phyloP scores from a whole-genome alignment of 129 eudicot species.

The Mikania micrantha region DNA sequence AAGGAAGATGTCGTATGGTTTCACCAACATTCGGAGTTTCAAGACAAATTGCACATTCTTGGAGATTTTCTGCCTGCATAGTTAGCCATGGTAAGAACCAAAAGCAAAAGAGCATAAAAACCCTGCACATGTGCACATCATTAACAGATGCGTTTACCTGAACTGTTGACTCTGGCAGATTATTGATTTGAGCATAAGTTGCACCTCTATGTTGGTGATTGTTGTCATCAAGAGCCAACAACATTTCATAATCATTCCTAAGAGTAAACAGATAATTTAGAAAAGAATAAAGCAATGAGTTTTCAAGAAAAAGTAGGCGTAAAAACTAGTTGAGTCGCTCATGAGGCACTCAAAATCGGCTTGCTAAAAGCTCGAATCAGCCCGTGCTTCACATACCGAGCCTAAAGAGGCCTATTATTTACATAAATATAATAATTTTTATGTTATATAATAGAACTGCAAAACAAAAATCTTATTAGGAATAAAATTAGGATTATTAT shows the following conservation, averaged over 20 bases:
- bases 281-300: neutral
- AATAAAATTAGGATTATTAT: neutral
- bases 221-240: slow-evolving; percentile 96
- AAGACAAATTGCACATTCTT: slow-evolving; percentile 89
- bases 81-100: slow-evolving; percentile 8
- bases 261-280: neutral
- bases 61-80: slow-evolving; percentile 63
- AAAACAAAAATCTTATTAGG: neutral
- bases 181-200: slow-evolving; percentile 58
- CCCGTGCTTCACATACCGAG: neutral
- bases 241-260: slow-evolving; percentile 92
- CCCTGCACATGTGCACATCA: neutral
- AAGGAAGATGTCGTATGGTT: slow-evolving; percentile 91
- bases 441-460: too few relatives aligned
- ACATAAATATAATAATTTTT: neutral
- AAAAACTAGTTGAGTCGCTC: neutral
- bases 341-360: neutral
- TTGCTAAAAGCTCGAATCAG: neutral
- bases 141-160: slow-evolving; percentile 38
- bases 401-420: neutral
- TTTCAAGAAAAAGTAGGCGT: neutral
- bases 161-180: slow-evolving; percentile 75
- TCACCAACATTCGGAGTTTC: slow-evolving; percentile 79
- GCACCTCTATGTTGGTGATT: slow-evolving; percentile 87
- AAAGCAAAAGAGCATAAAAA: neutral